These are phyloP conservation scores for Cymbopogon citratus DNA, from an alignment of 176 grass and related monocot genomes.

Conservation along the genomic window DNA sequence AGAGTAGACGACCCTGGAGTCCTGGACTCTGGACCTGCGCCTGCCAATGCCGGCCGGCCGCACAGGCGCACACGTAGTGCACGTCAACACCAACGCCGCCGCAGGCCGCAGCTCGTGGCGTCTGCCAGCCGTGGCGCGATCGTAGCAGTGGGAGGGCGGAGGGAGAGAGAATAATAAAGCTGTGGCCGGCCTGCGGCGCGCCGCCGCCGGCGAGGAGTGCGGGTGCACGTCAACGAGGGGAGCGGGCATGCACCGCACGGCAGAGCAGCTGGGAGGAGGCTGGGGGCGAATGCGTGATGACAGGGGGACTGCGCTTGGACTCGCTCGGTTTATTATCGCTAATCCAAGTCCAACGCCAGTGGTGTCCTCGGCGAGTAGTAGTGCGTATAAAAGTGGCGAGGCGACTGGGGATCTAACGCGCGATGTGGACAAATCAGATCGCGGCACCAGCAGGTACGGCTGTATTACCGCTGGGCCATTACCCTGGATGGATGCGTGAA, in stretches of 20 bases:
- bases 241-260: neutral
- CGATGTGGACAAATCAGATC: slow-evolving; percentile 11
- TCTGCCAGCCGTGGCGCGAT: neutral
- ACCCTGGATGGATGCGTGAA: neutral
- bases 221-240: slow-evolving; percentile 1
- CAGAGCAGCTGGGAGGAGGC: neutral
- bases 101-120: neutral
- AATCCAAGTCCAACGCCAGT: neutral
- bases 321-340: neutral
- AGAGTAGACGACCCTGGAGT: too few relatives aligned
- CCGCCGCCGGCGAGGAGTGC: neutral
- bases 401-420: slow-evolving; percentile 18
- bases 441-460: neutral
- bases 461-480: neutral
- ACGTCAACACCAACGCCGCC: neutral
- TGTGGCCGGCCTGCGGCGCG: neutral
- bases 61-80: neutral
- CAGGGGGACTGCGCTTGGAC: neutral
- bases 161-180: neutral
- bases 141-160: neutral
- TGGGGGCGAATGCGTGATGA: neutral
- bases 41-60: neutral
- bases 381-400: slow-evolving; percentile 27
- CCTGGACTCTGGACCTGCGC: too few relatives aligned
- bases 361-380: neutral